These are phyloP conservation scores for Ambrosia hybrid DNA, from an alignment of 140 eudicot species.

Conservation along the genomic window DNA sequence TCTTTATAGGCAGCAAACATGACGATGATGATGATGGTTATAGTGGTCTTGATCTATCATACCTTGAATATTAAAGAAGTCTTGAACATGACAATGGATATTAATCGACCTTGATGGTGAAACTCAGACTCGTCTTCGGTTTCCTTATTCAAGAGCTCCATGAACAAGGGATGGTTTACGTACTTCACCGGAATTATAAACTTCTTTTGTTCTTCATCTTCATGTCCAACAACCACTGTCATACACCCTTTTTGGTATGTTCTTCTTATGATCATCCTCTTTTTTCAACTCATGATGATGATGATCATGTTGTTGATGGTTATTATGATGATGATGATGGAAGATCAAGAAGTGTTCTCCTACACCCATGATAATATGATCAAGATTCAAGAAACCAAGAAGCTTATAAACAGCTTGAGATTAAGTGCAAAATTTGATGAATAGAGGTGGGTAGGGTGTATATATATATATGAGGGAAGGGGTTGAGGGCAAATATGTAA, in stretches of 20 bases:
- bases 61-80: too few species aligned
- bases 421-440: neutral
- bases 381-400: neutral
- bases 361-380: conserved; percentile 2
- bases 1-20: too few species aligned
- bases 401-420: neutral
- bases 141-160: too few species aligned
- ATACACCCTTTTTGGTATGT: neutral
- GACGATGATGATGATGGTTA: too few species aligned
- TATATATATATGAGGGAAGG: conserved; percentile 1
- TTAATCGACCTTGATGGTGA: too few species aligned
- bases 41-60: too few species aligned
- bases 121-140: too few species aligned
- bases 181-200: too few species aligned
- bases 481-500: conserved; percentile 24
- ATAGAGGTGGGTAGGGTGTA: conserved; percentile 3
- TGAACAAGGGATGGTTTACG: too few species aligned
- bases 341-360: conserved; percentile 10
- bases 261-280: conserved; percentile 25
- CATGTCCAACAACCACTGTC: too few species aligned
- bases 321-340: neutral
- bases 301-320: conserved; percentile 28
- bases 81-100: too few species aligned
- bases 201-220: too few species aligned
- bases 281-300: conserved; percentile 17